Percentiles rank a stretch among this genome's conserved stretches.
Conservation (phyloP, 1,139 yeast species). For the Sugiyamaella sp. region DNA sequence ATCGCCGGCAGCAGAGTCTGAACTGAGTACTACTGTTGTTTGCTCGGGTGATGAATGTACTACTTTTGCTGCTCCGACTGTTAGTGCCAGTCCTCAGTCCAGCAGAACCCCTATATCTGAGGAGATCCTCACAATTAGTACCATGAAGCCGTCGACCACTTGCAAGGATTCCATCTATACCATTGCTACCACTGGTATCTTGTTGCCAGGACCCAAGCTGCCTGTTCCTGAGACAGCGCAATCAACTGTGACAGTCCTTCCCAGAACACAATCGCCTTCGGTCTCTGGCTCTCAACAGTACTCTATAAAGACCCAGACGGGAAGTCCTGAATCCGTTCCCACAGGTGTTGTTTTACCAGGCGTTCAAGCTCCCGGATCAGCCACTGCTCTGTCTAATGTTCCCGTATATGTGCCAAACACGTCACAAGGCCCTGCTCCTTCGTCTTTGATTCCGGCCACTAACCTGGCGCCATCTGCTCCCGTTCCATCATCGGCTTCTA, state of each 20-base stretch:
- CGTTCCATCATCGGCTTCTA: background rate
- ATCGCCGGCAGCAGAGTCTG: slow-evolving; percentile 1
- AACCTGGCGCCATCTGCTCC: slow-evolving; percentile 14
- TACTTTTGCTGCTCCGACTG: slow-evolving; percentile 8
- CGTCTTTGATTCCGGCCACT: slow-evolving; percentile 15
- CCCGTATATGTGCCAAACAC: slow-evolving; percentile 20
- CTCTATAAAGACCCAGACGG: slow-evolving; percentile 8
- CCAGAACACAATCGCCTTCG: slow-evolving; percentile 8
- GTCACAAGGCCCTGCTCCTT: slow-evolving; percentile 2
- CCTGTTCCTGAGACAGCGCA: slow-evolving; percentile 15
- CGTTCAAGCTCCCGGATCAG: slow-evolving; percentile 17
- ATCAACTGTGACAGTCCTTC: slow-evolving; percentile 9
- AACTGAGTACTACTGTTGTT: slow-evolving; percentile 13
- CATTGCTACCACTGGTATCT: slow-evolving; percentile 19
- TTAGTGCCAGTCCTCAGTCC: background rate
- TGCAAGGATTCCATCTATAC: slow-evolving; percentile 22
- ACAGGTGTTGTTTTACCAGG: slow-evolving; percentile 22
- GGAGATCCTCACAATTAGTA: slow-evolving; percentile 20
- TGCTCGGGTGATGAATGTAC: slow-evolving; percentile 22
- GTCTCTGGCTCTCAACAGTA: background rate
- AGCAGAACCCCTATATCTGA: slow-evolving; percentile 13
- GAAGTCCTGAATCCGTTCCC: slow-evolving; percentile 16
- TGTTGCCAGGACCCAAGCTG: slow-evolving; percentile 19
- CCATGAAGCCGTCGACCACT: slow-evolving; percentile 22
- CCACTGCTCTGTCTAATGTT: slow-evolving; percentile 13